Evolutionary conservation across 331 rosid species (phyloP), one percentile per base, ranked within the genome.

Genomic region (Erythrophleum ivorense): DNA sequence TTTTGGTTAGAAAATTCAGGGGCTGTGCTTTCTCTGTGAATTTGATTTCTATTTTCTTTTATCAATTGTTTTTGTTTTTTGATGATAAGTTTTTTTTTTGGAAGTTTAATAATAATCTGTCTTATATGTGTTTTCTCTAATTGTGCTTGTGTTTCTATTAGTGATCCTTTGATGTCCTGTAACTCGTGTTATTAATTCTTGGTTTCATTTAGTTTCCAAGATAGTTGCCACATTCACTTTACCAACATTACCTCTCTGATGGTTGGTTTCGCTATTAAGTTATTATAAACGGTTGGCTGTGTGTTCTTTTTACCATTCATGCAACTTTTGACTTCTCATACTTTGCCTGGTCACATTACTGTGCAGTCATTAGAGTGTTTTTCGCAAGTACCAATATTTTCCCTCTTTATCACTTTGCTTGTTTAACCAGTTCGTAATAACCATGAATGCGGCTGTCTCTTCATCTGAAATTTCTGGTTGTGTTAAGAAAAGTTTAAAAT

Each of bases 321-420:
- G 84, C 84, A 81, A 54, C 14, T 75, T 63, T 43, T 69, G 82
- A 69, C 63, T 76, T 68, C 12, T 24, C 36, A 53, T 59, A 57
- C 78, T 55, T 48, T 64, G 66, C 38, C 19, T 57, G 60, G 45
- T 46, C 53, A n/a, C 54, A 29, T 21, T 24, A 69, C 60, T 24
- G 21, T 40, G 58, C 6, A 12, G 2, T 76, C 18, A 38, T 19
- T 75, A 19, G 34, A 29, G 63, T 3, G 29, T 21, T 21, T 69
- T 69, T 43, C 50, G 55, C 63, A 65, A 66, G 79, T 60, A 63
- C 48, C 41, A 50, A 24, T 57, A n/a, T 59, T 59, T 82, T 43
- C 16, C 43, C 36, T n/a, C 62, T 1, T 64, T 14, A 15, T 49
- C 2, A 11, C 41, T 60, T 60, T 31, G 41, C 33, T 10, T 29